phyloP scores from a whole-genome alignment of 176 grass and related monocot species.

The Oryza brachyantha region DNA sequence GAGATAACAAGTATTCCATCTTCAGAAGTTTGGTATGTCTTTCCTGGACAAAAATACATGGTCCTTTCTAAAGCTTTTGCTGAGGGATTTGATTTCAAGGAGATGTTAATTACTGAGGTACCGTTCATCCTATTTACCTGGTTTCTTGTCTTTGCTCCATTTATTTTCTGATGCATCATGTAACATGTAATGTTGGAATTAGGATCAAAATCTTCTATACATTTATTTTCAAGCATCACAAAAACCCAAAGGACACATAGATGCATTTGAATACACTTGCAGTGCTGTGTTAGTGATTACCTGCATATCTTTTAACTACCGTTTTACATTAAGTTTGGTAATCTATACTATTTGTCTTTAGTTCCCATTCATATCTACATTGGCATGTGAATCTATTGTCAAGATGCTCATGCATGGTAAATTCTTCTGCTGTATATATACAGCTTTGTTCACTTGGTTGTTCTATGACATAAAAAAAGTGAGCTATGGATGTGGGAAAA shows the following conservation, averaged over 20 bases:
- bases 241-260: constrained; percentile 9
- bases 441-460: not conserved
- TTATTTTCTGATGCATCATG: not conserved
- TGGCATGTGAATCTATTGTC: not conserved
- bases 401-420: constrained; percentile 8
- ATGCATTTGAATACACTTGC: not conserved
- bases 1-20: constrained; percentile 56
- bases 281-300: constrained; percentile 11
- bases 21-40: constrained; percentile 80
- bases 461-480: not conserved
- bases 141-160: constrained; percentile 15
- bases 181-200: not conserved
- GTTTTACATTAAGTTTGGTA: not conserved
- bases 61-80: constrained; percentile 73
- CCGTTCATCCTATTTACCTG: constrained; percentile 10
- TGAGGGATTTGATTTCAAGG: constrained; percentile 60
- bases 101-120: constrained; percentile 88
- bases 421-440: constrained; percentile 11
- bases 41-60: constrained; percentile 75
- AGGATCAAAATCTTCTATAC: not conserved
- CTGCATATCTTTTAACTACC: not conserved
- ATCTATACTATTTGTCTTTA: not conserved
- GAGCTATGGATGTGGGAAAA: not conserved
- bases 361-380: constrained; percentile 8
- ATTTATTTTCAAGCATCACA: not conserved